Conservation (phyloP, 2,329 filamentous ascomycete species). For the Paradendryphiella salina region DNA sequence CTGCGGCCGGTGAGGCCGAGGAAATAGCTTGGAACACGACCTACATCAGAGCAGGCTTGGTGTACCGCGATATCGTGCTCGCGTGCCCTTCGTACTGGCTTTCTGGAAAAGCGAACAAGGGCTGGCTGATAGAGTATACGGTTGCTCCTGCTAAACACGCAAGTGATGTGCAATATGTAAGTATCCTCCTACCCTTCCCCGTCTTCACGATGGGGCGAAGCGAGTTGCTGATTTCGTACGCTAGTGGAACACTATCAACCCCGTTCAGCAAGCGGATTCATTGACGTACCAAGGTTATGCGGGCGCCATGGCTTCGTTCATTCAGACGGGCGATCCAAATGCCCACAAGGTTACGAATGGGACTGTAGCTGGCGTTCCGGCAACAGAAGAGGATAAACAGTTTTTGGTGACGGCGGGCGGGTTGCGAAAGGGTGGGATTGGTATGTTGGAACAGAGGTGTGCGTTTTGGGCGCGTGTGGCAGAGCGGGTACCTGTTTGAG, state of each 20-base stretch:
- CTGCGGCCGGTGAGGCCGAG: constrained; percentile 53
- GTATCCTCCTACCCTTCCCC: constrained; percentile 39
- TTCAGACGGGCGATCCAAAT: constrained; percentile 63
- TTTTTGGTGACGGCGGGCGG: constrained; percentile 56
- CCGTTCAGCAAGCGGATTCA: constrained; percentile 56
- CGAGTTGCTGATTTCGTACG: constrained; percentile 7
- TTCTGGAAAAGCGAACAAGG: constrained; percentile 50
- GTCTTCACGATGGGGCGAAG: not conserved
- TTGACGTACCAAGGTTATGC: constrained; percentile 61
- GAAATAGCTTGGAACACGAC: constrained; percentile 56
- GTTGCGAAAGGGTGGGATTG: constrained; percentile 49
- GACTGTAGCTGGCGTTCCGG: constrained; percentile 53
- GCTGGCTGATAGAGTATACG: constrained; percentile 63
- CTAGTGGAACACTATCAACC: constrained; percentile 60
- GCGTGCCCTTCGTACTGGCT: constrained; percentile 65
- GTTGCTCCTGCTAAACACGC: constrained; percentile 63
- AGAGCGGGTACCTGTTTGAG: constrained; percentile 51
- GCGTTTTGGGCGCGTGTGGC: constrained; percentile 58
- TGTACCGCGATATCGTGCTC: constrained; percentile 63
- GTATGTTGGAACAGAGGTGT: constrained; percentile 54
- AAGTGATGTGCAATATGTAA: constrained; percentile 57
- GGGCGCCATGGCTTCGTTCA: constrained; percentile 64
- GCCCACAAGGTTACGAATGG: constrained; percentile 57
- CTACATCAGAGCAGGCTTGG: constrained; percentile 57
- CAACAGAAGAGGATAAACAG: constrained; percentile 50